Conservation (phyloP, 2,329 filamentous ascomycete species). For the Fusarium keratoplasticum region DNA sequence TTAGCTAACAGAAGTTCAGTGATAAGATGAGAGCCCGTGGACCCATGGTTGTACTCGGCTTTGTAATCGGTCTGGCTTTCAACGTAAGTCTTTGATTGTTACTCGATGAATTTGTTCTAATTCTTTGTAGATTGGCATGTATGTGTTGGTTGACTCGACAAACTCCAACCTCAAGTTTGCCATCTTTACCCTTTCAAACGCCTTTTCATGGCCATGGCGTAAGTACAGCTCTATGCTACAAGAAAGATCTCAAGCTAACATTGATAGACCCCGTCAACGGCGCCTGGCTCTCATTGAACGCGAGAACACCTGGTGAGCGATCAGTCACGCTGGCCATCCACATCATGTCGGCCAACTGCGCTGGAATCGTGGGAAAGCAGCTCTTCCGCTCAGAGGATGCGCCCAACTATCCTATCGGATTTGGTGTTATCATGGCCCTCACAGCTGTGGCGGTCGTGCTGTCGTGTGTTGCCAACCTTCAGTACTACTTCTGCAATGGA, state of each 20-base stretch:
- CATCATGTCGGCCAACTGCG: conserved; percentile 46
- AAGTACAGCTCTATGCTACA: conserved; percentile 13
- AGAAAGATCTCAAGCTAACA: background rate
- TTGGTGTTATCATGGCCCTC: conserved; percentile 36
- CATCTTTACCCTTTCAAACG: conserved; percentile 42
- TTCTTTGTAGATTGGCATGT: conserved; percentile 41
- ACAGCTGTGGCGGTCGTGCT: conserved; percentile 13
- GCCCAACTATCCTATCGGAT: conserved; percentile 39
- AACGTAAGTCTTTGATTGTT: background rate
- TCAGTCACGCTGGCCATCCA: conserved; percentile 45
- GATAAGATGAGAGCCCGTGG: conserved; percentile 31
- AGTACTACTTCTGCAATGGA: conserved; percentile 29
- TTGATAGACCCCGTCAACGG: conserved; percentile 37
- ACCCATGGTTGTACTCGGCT: conserved; percentile 31
- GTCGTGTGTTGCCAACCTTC: conserved; percentile 25
- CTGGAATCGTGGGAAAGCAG: conserved; percentile 42
- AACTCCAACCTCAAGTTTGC: conserved; percentile 44
- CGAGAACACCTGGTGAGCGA: conserved; percentile 40
- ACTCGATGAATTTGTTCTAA: background rate
- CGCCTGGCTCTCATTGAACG: conserved; percentile 44
- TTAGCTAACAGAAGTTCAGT: conserved; percentile 4
- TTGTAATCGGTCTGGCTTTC: conserved; percentile 23
- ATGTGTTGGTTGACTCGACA: conserved; percentile 40
- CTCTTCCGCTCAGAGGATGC: conserved; percentile 43
- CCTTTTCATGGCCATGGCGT: conserved; percentile 47